These are phyloP conservation scores for Juncus inflexus DNA, from an alignment of 176 grass and related monocot species.

Conservation along the genomic window DNA sequence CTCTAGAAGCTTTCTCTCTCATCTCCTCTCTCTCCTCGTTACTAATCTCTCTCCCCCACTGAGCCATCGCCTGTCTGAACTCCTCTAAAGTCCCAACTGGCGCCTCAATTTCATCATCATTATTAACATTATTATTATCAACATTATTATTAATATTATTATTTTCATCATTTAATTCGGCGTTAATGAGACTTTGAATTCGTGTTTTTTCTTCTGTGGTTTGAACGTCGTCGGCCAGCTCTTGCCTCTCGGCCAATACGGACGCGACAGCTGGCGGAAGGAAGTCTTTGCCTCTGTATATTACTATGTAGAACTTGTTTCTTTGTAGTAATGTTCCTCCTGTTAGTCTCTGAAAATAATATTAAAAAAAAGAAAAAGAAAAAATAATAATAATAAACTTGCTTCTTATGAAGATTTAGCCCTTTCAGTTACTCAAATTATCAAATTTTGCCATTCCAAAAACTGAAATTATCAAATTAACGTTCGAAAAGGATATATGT, in stretches of 20 bases:
- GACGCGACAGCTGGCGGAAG: slow-evolving; percentile 58
- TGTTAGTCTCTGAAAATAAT: slow-evolving; percentile 53
- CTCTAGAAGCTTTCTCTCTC: slow-evolving; percentile 80
- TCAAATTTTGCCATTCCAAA: background rate
- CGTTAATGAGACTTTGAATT: slow-evolving; percentile 31
- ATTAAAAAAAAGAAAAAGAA: slow-evolving; percentile 6
- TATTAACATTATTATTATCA: slow-evolving; percentile 26
- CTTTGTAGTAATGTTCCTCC: slow-evolving; percentile 85
- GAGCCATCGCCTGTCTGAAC: slow-evolving; percentile 84
- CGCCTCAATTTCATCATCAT: slow-evolving; percentile 16
- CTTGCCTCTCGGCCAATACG: slow-evolving; percentile 79
- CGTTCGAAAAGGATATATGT: background rate
- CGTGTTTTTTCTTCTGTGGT: slow-evolving; percentile 71
- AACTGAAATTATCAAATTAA: background rate
- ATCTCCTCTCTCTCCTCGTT: slow-evolving; percentile 67
- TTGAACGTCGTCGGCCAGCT: slow-evolving; percentile 73
- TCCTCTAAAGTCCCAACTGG: slow-evolving; percentile 85
- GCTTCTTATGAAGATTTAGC: background rate
- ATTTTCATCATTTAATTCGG: slow-evolving; percentile 21
- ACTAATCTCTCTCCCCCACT: slow-evolving; percentile 82
- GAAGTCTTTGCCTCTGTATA: slow-evolving; percentile 97
- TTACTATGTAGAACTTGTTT: slow-evolving; percentile 95
- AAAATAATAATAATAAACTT: slow-evolving; percentile 8
- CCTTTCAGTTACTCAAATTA: slow-evolving; percentile 17
- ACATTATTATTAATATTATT: background rate